Conservation (phyloP, 2,329 filamentous ascomycete genomes). For the Aspergillus vadensis region DNA sequence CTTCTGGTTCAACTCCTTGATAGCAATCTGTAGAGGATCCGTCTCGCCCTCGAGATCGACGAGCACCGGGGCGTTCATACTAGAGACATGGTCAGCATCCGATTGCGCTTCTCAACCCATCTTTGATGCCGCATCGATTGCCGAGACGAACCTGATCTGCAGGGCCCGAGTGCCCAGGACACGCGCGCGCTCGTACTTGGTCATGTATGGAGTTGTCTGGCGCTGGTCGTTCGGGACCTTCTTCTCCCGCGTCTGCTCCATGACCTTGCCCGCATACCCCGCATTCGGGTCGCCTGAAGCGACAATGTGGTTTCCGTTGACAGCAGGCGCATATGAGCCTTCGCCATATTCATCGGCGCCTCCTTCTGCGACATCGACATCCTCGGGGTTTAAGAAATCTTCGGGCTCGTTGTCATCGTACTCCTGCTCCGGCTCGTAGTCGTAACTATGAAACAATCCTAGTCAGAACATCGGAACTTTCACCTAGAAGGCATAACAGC, state of each 20-base stretch:
- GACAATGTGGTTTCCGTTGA: constrained; percentile 45
- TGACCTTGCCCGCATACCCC: constrained; percentile 53
- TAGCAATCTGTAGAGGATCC: constrained; percentile 93
- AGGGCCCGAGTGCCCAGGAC: constrained; percentile 90
- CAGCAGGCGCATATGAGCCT: constrained; percentile 37
- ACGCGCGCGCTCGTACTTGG: constrained; percentile 94
- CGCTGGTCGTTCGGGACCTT: constrained; percentile 87
- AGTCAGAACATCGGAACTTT: constrained; percentile 30
- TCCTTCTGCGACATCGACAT: constrained; percentile 55
- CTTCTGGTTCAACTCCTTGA: constrained; percentile 97
- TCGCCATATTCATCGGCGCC: constrained; percentile 59
- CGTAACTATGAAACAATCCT: constrained; percentile 37
- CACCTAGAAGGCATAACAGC: background rate
- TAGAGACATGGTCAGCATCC: constrained; percentile 40
- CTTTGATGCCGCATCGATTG: background rate
- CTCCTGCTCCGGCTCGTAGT: constrained; percentile 59
- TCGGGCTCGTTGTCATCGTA: constrained; percentile 69
- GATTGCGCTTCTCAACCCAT: background rate
- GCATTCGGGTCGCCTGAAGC: constrained; percentile 57
- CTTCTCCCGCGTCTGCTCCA: constrained; percentile 68
- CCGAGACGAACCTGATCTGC: constrained; percentile 78
- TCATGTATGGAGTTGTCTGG: constrained; percentile 97
- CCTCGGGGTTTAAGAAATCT: constrained; percentile 60
- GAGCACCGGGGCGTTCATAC: constrained; percentile 95
- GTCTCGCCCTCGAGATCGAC: constrained; percentile 98